phyloP scores from a whole-genome alignment of 768 basidiomycete genomes.

The Coprinellus micaceus region DNA sequence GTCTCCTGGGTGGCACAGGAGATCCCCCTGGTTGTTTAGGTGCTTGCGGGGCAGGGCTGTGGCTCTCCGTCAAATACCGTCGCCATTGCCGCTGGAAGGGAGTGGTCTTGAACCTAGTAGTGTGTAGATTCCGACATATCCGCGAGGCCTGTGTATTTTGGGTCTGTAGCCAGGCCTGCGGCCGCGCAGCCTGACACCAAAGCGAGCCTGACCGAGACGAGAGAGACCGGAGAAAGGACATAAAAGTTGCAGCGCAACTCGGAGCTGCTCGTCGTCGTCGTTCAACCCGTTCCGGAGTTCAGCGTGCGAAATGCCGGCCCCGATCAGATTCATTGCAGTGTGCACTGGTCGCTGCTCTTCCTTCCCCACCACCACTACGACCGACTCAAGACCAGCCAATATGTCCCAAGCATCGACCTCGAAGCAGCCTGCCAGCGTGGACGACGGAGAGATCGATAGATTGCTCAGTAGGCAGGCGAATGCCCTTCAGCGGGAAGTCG shows the following conservation, averaged over 20 bases:
- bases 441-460: slow-evolving; percentile 70
- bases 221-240: slow-evolving; percentile 15
- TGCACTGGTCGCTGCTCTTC: no score
- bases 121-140: not conserved
- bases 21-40: not conserved
- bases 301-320: no score
- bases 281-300: no score
- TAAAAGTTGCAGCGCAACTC: no score
- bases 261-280: no score
- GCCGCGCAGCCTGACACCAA: not conserved
- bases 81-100: slow-evolving; percentile 3
- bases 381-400: not conserved
- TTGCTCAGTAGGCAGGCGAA: slow-evolving; percentile 76
- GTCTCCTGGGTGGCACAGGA: slow-evolving; percentile 3
- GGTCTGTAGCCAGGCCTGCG: not conserved
- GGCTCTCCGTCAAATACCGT: slow-evolving; percentile 1
- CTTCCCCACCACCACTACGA: not conserved
- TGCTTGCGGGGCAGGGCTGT: not conserved
- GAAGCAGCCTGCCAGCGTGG: slow-evolving; percentile 11
- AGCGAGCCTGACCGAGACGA: not conserved
- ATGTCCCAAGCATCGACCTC: slow-evolving; percentile 1
- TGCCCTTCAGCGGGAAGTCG: slow-evolving; percentile 82
- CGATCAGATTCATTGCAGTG: no score
- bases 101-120: not conserved
- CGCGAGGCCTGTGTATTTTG: no score